Conservation (phyloP, 78 protist species). For the Polysphondylium violaceum region DNA sequence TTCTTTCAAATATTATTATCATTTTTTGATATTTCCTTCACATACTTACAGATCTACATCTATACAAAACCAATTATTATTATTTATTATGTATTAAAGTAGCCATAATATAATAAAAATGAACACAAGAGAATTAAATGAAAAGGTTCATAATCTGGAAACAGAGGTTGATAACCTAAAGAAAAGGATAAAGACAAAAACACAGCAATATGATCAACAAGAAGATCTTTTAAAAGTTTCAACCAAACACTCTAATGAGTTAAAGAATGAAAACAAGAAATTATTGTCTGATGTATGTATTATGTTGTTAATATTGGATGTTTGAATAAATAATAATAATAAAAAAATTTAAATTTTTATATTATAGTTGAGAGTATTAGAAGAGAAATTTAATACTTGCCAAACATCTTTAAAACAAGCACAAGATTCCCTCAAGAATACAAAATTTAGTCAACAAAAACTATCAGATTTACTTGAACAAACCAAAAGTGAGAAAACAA, state of each 20-base stretch:
- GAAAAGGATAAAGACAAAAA: background rate
- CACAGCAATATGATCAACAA: slow-evolving; percentile 10
- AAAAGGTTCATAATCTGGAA: slow-evolving; percentile 9
- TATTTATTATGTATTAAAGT: no score
- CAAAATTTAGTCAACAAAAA: background rate
- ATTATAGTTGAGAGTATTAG: background rate
- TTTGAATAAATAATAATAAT: background rate
- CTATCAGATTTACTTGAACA: background rate
- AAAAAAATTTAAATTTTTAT: background rate
- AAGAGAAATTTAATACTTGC: slow-evolving; percentile 12
- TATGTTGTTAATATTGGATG: background rate
- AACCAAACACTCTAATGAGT: background rate
- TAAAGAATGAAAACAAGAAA: slow-evolving; percentile 22
- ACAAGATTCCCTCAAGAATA: background rate
- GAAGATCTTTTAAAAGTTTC: background rate
- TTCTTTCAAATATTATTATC: no score
- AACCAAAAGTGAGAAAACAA: background rate
- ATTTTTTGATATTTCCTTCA: no score
- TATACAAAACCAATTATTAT: no score
- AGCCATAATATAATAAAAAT: no score
- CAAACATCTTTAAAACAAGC: background rate
- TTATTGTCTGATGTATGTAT: slow-evolving; percentile 11
- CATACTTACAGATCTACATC: no score
- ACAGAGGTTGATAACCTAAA: background rate
- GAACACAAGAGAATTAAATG: no score